Percentiles rank a stretch among this genome's conserved stretches.
These are phyloP conservation scores for Coccomyxa subellipsoidea DNA, from an alignment of 163 green algal genomes.

Conservation along the genomic window DNA sequence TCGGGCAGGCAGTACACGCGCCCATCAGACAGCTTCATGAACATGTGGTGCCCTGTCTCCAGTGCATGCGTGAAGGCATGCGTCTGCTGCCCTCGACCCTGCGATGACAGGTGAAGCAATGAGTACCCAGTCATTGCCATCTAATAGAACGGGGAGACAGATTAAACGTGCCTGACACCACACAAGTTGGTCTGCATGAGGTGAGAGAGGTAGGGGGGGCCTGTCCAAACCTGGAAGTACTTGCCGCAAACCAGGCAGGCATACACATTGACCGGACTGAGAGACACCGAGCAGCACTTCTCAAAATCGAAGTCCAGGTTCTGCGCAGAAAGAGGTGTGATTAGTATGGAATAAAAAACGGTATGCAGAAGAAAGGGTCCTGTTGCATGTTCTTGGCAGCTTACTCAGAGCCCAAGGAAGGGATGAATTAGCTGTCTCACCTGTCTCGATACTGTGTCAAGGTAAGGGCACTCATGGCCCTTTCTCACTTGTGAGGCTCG, in stretches of 20 bases:
- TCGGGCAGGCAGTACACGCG: slow-evolving; percentile 95
- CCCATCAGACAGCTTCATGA: slow-evolving; percentile 93
- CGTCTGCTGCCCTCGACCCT: slow-evolving; percentile 83
- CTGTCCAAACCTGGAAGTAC: slow-evolving; percentile 98
- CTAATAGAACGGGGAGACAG: too few species aligned
- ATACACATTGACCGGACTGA: slow-evolving; percentile 94
- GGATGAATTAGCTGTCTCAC: too few species aligned
- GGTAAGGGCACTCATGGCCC: slow-evolving; percentile 86
- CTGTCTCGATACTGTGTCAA: slow-evolving; percentile 87
- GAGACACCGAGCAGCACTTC: slow-evolving; percentile 94
- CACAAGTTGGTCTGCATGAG: too few species aligned
- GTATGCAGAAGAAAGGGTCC: too few species aligned
- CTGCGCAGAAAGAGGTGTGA: slow-evolving; percentile 33
- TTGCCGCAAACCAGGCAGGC: slow-evolving; percentile 97
- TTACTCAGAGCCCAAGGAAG: too few species aligned
- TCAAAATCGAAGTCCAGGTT: slow-evolving; percentile 99
- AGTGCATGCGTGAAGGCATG: slow-evolving; percentile 95
- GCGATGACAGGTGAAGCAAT: slow-evolving; percentile 17
- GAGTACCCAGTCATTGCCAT: not conserved
- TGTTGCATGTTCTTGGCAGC: too few species aligned
- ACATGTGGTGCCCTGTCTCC: slow-evolving; percentile 93
- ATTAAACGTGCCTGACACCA: too few species aligned
- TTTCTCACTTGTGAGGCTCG: slow-evolving; percentile 13
- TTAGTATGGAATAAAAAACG: too few species aligned
- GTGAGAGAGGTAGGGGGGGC: too few species aligned